A percentile compares a stretch with the other conserved stretches of the same genome.
Conservation (phyloP, 2,329 filamentous ascomycete genomes). For the Huntiella moniliformis region DNA sequence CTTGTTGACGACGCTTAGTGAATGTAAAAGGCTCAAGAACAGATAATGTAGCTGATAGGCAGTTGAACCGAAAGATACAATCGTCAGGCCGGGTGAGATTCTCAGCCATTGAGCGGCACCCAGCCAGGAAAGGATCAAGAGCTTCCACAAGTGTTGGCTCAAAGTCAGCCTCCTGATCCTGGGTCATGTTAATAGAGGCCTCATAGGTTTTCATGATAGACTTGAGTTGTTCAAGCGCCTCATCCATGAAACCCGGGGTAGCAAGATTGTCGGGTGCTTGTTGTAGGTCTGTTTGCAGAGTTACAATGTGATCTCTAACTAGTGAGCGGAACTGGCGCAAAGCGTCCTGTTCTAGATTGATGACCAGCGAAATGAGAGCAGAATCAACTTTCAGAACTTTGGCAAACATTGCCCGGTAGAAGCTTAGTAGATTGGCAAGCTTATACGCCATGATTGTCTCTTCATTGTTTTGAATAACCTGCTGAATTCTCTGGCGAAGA, state of each 20-base stretch:
- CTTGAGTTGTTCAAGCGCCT: constrained; percentile 60
- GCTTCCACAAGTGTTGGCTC: constrained; percentile 57
- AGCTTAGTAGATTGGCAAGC: constrained; percentile 70
- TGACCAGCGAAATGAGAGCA: constrained; percentile 48
- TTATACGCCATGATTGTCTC: constrained; percentile 79
- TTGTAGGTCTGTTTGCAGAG: constrained; percentile 53
- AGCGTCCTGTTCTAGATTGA: constrained; percentile 53
- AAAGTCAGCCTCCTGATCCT: constrained; percentile 49
- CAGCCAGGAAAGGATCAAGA: constrained; percentile 67
- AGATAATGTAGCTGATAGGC: constrained; percentile 37
- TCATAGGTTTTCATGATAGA: constrained; percentile 75
- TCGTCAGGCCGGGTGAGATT: constrained; percentile 38
- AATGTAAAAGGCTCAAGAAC: constrained; percentile 45
- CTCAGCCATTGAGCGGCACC: constrained; percentile 51
- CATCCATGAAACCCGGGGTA: constrained; percentile 61
- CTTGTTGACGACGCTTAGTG: constrained; percentile 32
- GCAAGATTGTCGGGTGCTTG: constrained; percentile 53
- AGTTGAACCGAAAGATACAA: constrained; percentile 58
- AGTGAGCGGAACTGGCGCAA: constrained; percentile 66
- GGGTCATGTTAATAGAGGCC: constrained; percentile 47
- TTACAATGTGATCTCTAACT: constrained; percentile 61
- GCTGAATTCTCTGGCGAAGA: constrained; percentile 77
- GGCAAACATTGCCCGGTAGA: constrained; percentile 72
- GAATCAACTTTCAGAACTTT: constrained; percentile 57
- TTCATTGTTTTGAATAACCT: constrained; percentile 82